phyloP scores from a whole-genome alignment of 257 asterid genomes.

The Solanum bulbocastanum region DNA sequence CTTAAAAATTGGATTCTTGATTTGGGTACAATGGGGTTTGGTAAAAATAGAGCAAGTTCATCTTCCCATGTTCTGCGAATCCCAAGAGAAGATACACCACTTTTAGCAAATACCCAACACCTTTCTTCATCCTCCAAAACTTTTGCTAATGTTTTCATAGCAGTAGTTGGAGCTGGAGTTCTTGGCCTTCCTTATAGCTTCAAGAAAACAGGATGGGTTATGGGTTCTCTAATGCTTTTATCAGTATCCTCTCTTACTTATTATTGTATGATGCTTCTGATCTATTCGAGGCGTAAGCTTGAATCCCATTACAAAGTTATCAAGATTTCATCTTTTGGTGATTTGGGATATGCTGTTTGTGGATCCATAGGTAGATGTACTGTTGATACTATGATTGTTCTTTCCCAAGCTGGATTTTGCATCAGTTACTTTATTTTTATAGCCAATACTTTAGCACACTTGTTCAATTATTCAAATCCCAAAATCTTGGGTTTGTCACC shows the following conservation, averaged over 20 bases:
- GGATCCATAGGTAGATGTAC: background rate
- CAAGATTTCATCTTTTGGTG: slow-evolving; percentile 3
- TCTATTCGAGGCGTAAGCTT: background rate
- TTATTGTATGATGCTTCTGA: background rate
- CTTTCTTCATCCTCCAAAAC: background rate
- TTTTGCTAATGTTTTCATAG: background rate
- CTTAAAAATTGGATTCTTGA: background rate
- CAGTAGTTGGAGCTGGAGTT: slow-evolving; percentile 4
- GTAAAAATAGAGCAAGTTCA: slow-evolving; percentile 4
- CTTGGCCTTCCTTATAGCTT: background rate
- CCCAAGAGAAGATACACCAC: slow-evolving; percentile 11
- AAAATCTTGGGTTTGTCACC: background rate
- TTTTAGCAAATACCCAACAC: background rate
- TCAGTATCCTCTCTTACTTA: background rate
- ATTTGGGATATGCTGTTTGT: slow-evolving; percentile 2
- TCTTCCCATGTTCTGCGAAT: background rate
- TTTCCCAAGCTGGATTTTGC: background rate
- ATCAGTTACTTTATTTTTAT: background rate
- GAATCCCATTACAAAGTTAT: background rate
- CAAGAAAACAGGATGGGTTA: slow-evolving; percentile 4
- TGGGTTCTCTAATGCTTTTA: background rate
- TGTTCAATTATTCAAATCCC: background rate
- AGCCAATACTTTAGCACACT: background rate
- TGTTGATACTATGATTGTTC: background rate
- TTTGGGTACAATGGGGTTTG: background rate